Evolutionary conservation across 129 eudicot genomes (phyloP).

Genomic region (Flaveria trinervia): DNA sequence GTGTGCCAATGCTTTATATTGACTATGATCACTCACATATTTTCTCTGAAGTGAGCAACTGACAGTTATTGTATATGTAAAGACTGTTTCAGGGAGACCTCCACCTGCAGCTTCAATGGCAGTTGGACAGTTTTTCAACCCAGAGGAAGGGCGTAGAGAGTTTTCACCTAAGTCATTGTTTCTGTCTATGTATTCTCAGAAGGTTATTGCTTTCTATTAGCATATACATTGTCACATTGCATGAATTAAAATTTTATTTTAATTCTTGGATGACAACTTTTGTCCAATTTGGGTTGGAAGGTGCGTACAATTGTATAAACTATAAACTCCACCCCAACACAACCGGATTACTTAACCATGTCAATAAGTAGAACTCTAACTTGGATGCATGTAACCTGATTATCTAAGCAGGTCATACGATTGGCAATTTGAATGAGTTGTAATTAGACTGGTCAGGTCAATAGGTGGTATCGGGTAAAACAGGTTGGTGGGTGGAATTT

Average conservation of each 20-base stretch:
- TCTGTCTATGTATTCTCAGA: slow-evolving; percentile 51
- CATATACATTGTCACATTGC: neutral
- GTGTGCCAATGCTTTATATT: slow-evolving; percentile 10
- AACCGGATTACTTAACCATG: neutral
- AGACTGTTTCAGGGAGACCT: slow-evolving; percentile 98
- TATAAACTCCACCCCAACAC: neutral
- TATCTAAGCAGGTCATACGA: neutral
- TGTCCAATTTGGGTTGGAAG: neutral
- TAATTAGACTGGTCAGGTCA: neutral
- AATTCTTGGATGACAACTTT: neutral
- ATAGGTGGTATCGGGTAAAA: neutral
- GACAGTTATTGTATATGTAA: slow-evolving; percentile 38
- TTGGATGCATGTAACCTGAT: neutral
- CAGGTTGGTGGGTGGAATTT: neutral
- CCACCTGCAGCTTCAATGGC: slow-evolving; percentile 99
- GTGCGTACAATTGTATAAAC: neutral
- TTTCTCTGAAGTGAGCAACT: slow-evolving; percentile 28
- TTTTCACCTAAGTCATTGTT: slow-evolving; percentile 61
- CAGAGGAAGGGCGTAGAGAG: slow-evolving; percentile 54
- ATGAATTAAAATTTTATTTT: neutral
- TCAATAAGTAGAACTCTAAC: neutral
- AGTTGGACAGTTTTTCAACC: slow-evolving; percentile 93
- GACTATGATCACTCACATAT: neutral
- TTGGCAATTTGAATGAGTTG: neutral
- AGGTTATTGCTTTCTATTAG: slow-evolving; percentile 48